Conservation (phyloP, 352 stramenopile genomes). For the Albugo laibachii region DNA sequence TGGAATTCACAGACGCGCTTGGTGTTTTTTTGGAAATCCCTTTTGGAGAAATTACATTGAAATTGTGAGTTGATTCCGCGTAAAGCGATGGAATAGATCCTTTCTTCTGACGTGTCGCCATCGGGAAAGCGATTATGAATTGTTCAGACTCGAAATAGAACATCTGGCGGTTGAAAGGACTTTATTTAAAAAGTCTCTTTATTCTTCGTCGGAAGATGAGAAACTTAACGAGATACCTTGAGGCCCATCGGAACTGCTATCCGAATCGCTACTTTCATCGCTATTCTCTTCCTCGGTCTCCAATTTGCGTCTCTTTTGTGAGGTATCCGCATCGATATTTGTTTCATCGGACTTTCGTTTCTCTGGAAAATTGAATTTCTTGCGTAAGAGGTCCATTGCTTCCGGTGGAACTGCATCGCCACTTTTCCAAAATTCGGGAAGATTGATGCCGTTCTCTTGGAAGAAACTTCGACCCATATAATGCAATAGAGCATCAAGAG, state of each 20-base stretch:
- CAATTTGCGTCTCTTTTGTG: conserved; percentile 49
- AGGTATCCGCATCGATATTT: conserved; percentile 37
- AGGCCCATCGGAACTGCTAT: conserved; percentile 28
- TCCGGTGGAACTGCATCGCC: conserved; percentile 42
- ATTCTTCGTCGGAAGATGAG: conserved; percentile 33
- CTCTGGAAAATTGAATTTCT: conserved; percentile 60
- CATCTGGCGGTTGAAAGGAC: background rate
- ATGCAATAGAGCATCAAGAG: conserved; percentile 50
- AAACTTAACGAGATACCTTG: conserved; percentile 60
- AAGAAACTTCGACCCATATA: conserved; percentile 68
- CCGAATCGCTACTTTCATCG: conserved; percentile 13
- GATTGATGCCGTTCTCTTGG: conserved; percentile 45
- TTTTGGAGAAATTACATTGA: conserved; percentile 63
- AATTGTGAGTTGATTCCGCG: conserved; percentile 32
- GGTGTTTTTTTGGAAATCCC: conserved; percentile 61
- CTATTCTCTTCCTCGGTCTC: conserved; percentile 9
- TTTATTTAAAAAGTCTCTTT: conserved; percentile 13
- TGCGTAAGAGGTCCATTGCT: conserved; percentile 53
- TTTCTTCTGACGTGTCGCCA: background rate
- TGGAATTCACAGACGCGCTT: conserved; percentile 10
- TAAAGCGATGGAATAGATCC: conserved; percentile 14
- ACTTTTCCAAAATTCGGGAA: conserved; percentile 50
- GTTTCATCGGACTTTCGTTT: conserved; percentile 54
- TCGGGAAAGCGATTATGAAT: background rate
- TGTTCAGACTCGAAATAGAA: background rate